These are phyloP conservation scores for Didymella pomorum DNA, from an alignment of 2,329 filamentous ascomycete species.

Conservation along the genomic window DNA sequence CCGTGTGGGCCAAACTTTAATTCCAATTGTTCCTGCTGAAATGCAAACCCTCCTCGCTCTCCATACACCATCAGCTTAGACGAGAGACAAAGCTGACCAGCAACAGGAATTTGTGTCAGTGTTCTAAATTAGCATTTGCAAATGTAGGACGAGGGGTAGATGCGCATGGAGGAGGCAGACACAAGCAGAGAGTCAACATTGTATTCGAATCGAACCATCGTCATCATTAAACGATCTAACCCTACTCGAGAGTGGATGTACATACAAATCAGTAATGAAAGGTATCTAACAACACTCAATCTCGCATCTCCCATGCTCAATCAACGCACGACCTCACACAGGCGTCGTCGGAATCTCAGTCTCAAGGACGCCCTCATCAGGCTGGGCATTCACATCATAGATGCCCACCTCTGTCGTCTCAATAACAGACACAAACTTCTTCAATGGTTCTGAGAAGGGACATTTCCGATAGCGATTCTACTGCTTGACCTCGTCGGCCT, in stretches of 20 bases:
- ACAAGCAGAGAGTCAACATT: not conserved
- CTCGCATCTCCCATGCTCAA: not conserved
- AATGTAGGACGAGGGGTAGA: too few relatives aligned
- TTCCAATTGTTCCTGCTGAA: slow-evolving; percentile 99
- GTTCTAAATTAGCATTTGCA: too few relatives aligned
- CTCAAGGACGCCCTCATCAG: not conserved
- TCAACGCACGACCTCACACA: not conserved
- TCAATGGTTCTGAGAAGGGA: not conserved
- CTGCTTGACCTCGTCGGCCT: slow-evolving; percentile 48
- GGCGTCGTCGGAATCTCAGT: too few relatives aligned
- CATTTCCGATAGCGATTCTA: slow-evolving; percentile 20
- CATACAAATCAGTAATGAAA: slow-evolving; percentile 19
- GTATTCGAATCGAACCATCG: not conserved
- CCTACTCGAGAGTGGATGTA: slow-evolving; percentile 9
- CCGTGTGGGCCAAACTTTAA: slow-evolving; percentile 59
- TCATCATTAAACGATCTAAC: slow-evolving; percentile 19
- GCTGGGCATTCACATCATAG: slow-evolving; percentile 8
- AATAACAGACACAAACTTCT: not conserved
- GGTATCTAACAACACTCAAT: slow-evolving; percentile 22
- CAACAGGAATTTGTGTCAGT: too few relatives aligned
- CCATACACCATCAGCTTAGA: not conserved
- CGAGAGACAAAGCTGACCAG: slow-evolving; percentile 23
- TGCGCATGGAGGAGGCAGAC: too few relatives aligned
- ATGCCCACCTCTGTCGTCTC: not conserved
- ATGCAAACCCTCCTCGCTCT: slow-evolving; percentile 30